phyloP scores from a whole-genome alignment of 257 asterid species.

The Ligustrum vulgare region DNA sequence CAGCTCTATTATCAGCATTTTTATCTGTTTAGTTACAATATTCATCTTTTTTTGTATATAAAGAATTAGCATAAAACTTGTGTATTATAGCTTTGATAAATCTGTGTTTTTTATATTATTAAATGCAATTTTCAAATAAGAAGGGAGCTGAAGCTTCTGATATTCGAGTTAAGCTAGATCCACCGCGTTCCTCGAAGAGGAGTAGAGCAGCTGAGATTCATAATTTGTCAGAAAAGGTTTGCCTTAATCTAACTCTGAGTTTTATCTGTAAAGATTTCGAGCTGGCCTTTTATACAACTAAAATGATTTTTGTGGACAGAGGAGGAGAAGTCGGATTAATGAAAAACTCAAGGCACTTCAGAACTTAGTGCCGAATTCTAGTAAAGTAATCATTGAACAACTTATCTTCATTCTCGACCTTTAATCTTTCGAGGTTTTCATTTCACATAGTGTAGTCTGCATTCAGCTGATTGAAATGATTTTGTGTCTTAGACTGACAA shows the following conservation, averaged over 20 bases:
- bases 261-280: slow-evolving; percentile 4
- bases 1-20: not conserved
- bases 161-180: slow-evolving; percentile 34
- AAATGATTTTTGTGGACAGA: slow-evolving; percentile 45
- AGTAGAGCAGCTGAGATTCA: slow-evolving; percentile 95
- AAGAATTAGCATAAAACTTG: not conserved
- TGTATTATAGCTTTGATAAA: not conserved
- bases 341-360: slow-evolving; percentile 95
- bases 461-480: slow-evolving; percentile 18
- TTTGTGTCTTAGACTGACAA: slow-evolving; percentile 74
- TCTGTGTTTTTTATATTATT: not conserved
- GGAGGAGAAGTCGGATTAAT: slow-evolving; percentile 93
- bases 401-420: slow-evolving; percentile 5
- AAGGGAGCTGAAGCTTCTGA: slow-evolving; percentile 69
- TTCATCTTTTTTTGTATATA: not conserved
- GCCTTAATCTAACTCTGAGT: slow-evolving; percentile 12
- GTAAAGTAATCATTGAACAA: slow-evolving; percentile 44
- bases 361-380: slow-evolving; percentile 89
- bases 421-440: not conserved
- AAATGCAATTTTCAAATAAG: slow-evolving; percentile 20
- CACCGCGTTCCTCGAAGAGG: slow-evolving; percentile 77
- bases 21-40: not conserved
- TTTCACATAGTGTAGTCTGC: not conserved
- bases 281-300: slow-evolving; percentile 22
- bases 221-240: slow-evolving; percentile 91